A percentile compares a stretch with the other conserved stretches of the same genome.
These are phyloP conservation scores for Termitomyces sp. DNA, from an alignment of 768 basidiomycete species.

Conservation along the genomic window DNA sequence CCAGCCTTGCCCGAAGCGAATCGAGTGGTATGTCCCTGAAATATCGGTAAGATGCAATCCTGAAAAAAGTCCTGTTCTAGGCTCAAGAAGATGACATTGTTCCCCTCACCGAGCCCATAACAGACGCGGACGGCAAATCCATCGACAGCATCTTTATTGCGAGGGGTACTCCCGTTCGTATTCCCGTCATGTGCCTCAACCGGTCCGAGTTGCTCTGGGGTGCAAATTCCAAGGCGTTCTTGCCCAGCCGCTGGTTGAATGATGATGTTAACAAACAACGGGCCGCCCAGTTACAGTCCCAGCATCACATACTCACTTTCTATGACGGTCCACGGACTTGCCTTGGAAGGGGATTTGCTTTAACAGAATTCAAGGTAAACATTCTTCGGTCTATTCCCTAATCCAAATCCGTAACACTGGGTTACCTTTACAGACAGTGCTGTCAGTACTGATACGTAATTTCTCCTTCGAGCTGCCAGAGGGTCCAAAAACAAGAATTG, in stretches of 20 bases:
- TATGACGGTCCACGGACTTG: conserved; percentile 44
- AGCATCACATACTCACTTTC: conserved; percentile 41
- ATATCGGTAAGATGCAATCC: background rate
- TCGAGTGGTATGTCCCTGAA: conserved; percentile 5
- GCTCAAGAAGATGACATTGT: conserved; percentile 4
- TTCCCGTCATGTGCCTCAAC: conserved; percentile 40
- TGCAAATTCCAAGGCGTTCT: conserved; percentile 38
- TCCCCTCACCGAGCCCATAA: conserved; percentile 21
- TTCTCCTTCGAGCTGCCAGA: conserved; percentile 37
- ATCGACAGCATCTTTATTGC: conserved; percentile 32
- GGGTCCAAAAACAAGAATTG: conserved; percentile 32
- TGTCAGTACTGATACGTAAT: conserved; percentile 39
- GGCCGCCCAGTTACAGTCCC: conserved; percentile 33
- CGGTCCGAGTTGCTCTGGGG: conserved; percentile 41
- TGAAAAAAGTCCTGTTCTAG: background rate
- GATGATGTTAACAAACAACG: conserved; percentile 12
- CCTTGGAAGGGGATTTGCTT: conserved; percentile 40
- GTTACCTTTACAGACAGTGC: conserved; percentile 30
- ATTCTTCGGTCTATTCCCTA: background rate
- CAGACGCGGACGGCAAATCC: conserved; percentile 22
- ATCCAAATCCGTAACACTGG: background rate
- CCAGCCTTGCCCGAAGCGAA: conserved; percentile 27
- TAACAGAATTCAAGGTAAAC: conserved; percentile 38
- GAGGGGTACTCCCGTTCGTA: conserved; percentile 34
- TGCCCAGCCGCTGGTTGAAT: conserved; percentile 42